A percentile compares a stretch with the other conserved stretches of the same genome.
Evolutionary conservation across 768 basidiomycete species (phyloP).

Genomic region (Mycena capillaripes): DNA sequence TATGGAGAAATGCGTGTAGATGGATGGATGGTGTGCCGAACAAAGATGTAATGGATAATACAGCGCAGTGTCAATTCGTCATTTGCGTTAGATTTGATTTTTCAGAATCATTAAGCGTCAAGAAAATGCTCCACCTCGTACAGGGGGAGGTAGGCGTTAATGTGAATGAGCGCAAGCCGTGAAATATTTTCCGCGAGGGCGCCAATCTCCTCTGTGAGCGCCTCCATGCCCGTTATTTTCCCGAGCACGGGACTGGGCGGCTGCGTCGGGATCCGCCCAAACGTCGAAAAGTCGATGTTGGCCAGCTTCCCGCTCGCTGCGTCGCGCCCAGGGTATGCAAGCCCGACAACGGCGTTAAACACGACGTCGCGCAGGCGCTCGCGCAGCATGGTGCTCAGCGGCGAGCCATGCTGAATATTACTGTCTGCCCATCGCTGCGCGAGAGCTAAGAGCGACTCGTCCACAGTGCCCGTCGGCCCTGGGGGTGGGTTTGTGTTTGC

Average conservation of each 20-base stretch:
- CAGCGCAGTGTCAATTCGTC: background rate
- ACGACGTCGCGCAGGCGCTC: slow-evolving; percentile 75
- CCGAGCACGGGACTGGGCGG: slow-evolving; percentile 38
- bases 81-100: slow-evolving; percentile 21
- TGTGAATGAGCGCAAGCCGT: slow-evolving; percentile 80
- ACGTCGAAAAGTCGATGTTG: slow-evolving; percentile 42
- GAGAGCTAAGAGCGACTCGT: slow-evolving; percentile 66
- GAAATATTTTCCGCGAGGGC: slow-evolving; percentile 77
- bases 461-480: slow-evolving; percentile 38
- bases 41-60: slow-evolving; percentile 14
- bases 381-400: slow-evolving; percentile 72
- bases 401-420: slow-evolving; percentile 72
- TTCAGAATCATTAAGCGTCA: slow-evolving; percentile 25
- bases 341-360: slow-evolving; percentile 69
- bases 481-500: slow-evolving; percentile 46
- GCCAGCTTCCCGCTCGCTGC: slow-evolving; percentile 47
- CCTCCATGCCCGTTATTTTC: slow-evolving; percentile 75
- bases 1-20: slow-evolving; percentile 5
- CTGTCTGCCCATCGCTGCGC: slow-evolving; percentile 81
- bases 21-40: background rate
- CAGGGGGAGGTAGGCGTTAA: slow-evolving; percentile 81
- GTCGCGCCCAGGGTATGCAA: slow-evolving; percentile 64
- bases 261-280: slow-evolving; percentile 34
- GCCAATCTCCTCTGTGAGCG: slow-evolving; percentile 75
- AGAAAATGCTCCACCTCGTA: slow-evolving; percentile 80